Conservation (phyloP, 495 filamentous ascomycete species). For the Hypoxylon intermedium region DNA sequence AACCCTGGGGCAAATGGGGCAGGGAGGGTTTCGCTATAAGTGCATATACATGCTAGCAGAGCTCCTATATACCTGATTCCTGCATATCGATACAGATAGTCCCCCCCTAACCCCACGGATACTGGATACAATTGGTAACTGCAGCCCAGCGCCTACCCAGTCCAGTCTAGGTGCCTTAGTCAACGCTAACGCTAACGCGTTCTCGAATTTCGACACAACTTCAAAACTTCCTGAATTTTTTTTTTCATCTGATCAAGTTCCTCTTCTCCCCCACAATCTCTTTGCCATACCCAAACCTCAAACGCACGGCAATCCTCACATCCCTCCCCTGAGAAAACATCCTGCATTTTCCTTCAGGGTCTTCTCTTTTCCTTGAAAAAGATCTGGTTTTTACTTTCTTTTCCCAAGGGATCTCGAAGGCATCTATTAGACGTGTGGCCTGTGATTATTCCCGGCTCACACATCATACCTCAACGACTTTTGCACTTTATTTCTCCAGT, state of each 20-base stretch:
- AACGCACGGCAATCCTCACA: constrained; percentile 35
- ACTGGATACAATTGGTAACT: constrained; percentile 16
- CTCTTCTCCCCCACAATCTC: constrained; percentile 45
- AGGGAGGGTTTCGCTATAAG: no score
- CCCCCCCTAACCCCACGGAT: constrained; percentile 11
- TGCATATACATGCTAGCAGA: constrained; percentile 17
- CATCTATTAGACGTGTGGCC: constrained; percentile 29
- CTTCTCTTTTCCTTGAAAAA: constrained; percentile 45
- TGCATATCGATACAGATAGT: constrained; percentile 21
- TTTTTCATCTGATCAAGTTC: constrained; percentile 44
- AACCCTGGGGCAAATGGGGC: not conserved
- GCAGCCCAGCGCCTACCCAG: constrained; percentile 13
- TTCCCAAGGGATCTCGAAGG: constrained; percentile 47
- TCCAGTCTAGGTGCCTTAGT: constrained; percentile 27
- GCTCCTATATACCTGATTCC: not conserved
- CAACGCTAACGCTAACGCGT: constrained; percentile 36
- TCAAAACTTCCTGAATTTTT: constrained; percentile 44
- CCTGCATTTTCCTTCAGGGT: constrained; percentile 40
- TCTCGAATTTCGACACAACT: constrained; percentile 43
- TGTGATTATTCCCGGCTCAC: constrained; percentile 18
- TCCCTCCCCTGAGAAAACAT: constrained; percentile 40
- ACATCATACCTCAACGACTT: constrained; percentile 11
- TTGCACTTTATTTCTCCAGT: constrained; percentile 23
- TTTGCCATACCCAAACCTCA: constrained; percentile 47
- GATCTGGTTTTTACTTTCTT: constrained; percentile 47